These are phyloP conservation scores for Gaultheria prostrata DNA, from an alignment of 148 eudicot species.

Conservation along the genomic window DNA sequence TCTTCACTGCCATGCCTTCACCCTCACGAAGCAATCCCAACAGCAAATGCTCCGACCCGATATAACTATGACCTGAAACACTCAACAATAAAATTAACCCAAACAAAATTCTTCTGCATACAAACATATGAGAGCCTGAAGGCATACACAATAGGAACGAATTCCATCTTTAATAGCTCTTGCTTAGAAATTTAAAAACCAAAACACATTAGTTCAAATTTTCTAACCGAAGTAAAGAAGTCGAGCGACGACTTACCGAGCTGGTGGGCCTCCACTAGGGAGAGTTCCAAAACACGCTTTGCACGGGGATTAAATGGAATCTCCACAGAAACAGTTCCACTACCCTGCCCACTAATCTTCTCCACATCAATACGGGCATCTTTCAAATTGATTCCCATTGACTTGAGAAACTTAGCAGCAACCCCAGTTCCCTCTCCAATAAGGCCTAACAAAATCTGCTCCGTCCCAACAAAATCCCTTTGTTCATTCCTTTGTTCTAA, in stretches of 20 bases:
- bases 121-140: neutral
- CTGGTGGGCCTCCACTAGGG: conserved; percentile 86
- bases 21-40: conserved; percentile 96
- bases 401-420: conserved; percentile 95
- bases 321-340: conserved; percentile 90
- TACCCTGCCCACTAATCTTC: conserved; percentile 90
- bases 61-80: conserved; percentile 55
- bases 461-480: conserved; percentile 82
- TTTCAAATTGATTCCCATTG: conserved; percentile 92
- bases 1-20: conserved; percentile 92
- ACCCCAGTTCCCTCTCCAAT: conserved; percentile 98
- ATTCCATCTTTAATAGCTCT: neutral
- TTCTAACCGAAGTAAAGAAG: neutral
- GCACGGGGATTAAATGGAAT: conserved; percentile 95
- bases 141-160: neutral
- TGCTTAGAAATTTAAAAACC: neutral
- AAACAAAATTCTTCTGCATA: neutral
- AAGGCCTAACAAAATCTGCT: conserved; percentile 88
- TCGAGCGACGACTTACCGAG: conserved; percentile 48
- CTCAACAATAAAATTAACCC: neutral
- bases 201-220: neutral
- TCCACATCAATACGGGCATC: conserved; percentile 96
- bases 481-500: no score
- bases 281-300: conserved; percentile 89
- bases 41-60: conserved; percentile 92